These are phyloP conservation scores for Eutrema japonicum DNA, from an alignment of 345 rosid species.

Conservation along the genomic window DNA sequence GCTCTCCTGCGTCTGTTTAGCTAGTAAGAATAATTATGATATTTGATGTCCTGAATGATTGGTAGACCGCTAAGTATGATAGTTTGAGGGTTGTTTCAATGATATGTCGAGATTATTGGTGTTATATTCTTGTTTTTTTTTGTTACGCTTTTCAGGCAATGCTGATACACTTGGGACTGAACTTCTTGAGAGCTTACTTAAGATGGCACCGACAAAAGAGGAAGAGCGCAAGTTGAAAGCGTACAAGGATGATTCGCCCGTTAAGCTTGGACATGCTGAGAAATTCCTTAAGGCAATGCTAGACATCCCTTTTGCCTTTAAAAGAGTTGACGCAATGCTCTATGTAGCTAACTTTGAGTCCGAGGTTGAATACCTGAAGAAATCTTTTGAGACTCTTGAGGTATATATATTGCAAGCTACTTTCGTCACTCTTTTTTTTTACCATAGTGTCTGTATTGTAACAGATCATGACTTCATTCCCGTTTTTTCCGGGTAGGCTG, in stretches of 20 bases:
- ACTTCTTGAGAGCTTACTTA: conserved; percentile 88
- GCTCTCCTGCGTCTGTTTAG: neutral
- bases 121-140: neutral
- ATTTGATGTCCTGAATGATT: neutral
- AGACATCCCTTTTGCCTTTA: conserved; percentile 94
- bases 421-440: neutral
- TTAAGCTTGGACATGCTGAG: conserved; percentile 90
- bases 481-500: conserved; percentile 57
- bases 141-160: conserved; percentile 61
- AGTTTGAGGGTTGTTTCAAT: neutral
- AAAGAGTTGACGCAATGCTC: conserved; percentile 85
- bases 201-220: conserved; percentile 95
- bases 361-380: conserved; percentile 85
- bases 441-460: neutral
- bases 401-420: conserved; percentile 44
- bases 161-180: conserved; percentile 90
- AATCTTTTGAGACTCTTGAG: conserved; percentile 89
- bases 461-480: neutral
- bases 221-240: conserved; percentile 88
- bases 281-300: conserved; percentile 84
- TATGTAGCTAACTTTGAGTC: conserved; percentile 87
- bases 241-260: conserved; percentile 74
- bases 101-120: neutral
- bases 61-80: neutral
- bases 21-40: neutral